phyloP scores from a whole-genome alignment of 129 eudicot genomes.

The Helianthus annuus region HanXRQr2.0-SUNRISE NC_035441.2:3161787-3162286 shows the following conservation, averaged over 20 bases:
- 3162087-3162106: not conserved
- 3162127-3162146: too few species aligned
- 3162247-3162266: too few species aligned
- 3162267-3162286: too few species aligned
- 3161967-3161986: slow-evolving; percentile 47
- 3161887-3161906: slow-evolving; percentile 71
- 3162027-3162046: slow-evolving; percentile 20
- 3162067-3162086: not conserved
- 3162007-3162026: slow-evolving; percentile 26
- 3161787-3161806: slow-evolving; percentile 74
- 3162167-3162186: too few species aligned
- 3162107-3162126: too few species aligned
- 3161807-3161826: slow-evolving; percentile 63
- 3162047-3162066: not conserved
- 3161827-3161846: slow-evolving; percentile 57
- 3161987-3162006: slow-evolving; percentile 15
- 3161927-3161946: slow-evolving; percentile 44
- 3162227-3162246: too few species aligned
- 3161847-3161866: slow-evolving; percentile 54
- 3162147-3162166: too few species aligned
- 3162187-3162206: too few species aligned
- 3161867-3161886: slow-evolving; percentile 75
- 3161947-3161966: slow-evolving; percentile 42
- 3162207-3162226: too few species aligned
- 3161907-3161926: slow-evolving; percentile 63